phyloP scores from a whole-genome alignment of 2,329 filamentous ascomycete species.

The Diaporthe vaccinii region DNA sequence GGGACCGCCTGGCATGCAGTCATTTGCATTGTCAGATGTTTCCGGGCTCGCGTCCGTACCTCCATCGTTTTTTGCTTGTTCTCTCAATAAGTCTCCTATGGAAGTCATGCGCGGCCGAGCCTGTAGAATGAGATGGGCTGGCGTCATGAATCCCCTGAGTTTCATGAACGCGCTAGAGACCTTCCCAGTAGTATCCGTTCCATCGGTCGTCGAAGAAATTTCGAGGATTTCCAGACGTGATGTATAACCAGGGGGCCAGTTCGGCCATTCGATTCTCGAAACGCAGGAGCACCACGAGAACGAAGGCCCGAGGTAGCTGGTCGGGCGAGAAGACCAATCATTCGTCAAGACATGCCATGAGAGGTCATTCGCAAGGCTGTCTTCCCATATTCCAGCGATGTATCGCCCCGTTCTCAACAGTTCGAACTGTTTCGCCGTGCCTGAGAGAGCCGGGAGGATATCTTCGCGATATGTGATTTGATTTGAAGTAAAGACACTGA shows the following conservation, averaged over 20 bases:
- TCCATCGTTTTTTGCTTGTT: not conserved
- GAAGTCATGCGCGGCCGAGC: not conserved
- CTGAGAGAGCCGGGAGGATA: not conserved
- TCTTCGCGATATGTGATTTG: not conserved
- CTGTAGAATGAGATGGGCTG: not conserved
- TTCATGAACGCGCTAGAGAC: not conserved
- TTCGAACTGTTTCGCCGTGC: not conserved
- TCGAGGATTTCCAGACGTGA: not conserved
- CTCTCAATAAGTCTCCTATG: not conserved
- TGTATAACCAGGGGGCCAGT: not conserved
- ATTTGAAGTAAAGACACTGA: not conserved
- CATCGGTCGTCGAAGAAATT: not conserved
- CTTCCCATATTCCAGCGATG: not conserved
- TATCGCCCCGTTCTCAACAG: not conserved
- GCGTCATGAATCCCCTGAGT: not conserved
- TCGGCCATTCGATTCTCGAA: not conserved
- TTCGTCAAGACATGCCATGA: not conserved
- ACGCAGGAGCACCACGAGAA: not conserved
- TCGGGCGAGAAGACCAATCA: not conserved
- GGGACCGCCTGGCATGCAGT: not conserved
- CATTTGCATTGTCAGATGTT: not conserved
- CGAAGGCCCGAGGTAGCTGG: not conserved
- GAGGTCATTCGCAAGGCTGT: not conserved
- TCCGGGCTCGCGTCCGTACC: not conserved
- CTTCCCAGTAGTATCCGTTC: not conserved